These are phyloP conservation scores for Penicillium atrosanguineum DNA, from an alignment of 495 filamentous ascomycete genomes.

Conservation along the genomic window DNA sequence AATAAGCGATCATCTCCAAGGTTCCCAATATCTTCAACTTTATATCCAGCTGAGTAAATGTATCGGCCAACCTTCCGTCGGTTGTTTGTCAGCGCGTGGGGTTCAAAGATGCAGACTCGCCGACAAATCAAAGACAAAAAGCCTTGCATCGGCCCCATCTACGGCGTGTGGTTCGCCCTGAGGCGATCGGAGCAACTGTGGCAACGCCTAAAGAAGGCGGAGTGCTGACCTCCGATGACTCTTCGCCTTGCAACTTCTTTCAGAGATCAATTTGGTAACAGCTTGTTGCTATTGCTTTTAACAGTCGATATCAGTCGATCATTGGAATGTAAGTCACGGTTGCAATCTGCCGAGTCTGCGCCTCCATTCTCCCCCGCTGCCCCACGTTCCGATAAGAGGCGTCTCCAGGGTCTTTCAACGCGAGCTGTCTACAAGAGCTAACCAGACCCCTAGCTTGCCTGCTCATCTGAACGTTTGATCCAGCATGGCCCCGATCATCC, in stretches of 20 bases:
- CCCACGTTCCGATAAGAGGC: conserved; percentile 27
- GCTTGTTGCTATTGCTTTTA: neutral
- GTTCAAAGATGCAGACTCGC: neutral
- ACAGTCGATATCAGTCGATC: no score
- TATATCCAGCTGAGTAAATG: neutral
- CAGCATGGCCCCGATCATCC: conserved; percentile 44
- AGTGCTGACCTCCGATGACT: conserved; percentile 19
- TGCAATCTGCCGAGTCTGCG: neutral
- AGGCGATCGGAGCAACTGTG: conserved; percentile 2
- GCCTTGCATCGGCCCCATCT: conserved; percentile 2
- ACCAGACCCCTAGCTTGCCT: neutral
- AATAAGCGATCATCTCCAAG: no score
- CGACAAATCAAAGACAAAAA: conserved; percentile 16
- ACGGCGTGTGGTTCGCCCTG: conserved; percentile 12
- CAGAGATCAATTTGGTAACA: neutral
- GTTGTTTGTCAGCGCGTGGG: neutral
- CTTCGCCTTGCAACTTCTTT: conserved; percentile 3
- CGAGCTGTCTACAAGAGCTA: neutral
- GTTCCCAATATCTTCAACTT: no score
- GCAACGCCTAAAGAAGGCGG: conserved; percentile 11
- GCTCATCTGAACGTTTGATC: neutral
- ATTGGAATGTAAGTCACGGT: neutral
- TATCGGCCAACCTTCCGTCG: neutral
- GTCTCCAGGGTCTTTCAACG: conserved; percentile 12
- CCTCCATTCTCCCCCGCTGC: conserved; percentile 10